Conservation (phyloP, 306 rosid genomes). For the Trifolium dubium region DNA sequence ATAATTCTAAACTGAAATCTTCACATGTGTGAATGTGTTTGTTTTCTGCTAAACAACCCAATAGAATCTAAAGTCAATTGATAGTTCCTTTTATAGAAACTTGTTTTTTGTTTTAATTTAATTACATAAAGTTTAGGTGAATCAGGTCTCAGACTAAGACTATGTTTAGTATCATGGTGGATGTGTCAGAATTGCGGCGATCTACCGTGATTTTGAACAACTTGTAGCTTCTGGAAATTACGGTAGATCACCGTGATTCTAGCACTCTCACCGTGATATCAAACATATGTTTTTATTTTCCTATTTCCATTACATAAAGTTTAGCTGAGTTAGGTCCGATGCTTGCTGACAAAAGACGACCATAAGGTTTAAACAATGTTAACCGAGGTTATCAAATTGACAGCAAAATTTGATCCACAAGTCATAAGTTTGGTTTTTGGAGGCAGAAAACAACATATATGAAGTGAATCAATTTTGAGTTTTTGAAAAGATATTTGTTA, state of each 20-base stretch:
- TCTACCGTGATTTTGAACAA: too few relatives aligned
- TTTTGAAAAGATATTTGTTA: conserved; percentile 3
- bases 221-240: too few relatives aligned
- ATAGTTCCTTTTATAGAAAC: neutral
- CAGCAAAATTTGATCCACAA: neutral
- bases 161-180: too few relatives aligned
- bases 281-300: too few relatives aligned
- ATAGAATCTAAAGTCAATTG: neutral
- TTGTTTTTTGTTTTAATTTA: neutral
- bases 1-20: conserved; percentile 9
- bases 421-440: neutral
- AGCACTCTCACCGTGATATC: too few relatives aligned
- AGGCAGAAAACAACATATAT: neutral
- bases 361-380: neutral
- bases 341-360: neutral
- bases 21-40: conserved; percentile 32
- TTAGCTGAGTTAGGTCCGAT: neutral
- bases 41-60: conserved; percentile 3
- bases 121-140: neutral
- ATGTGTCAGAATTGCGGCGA: too few relatives aligned
- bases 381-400: neutral
- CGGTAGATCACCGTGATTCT: too few relatives aligned
- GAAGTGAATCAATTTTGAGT: neutral
- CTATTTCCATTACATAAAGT: neutral
- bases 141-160: too few relatives aligned